A percentile compares a stretch with the other conserved stretches of the same genome.
These are phyloP conservation scores for Teratosphaeria epicoccoides DNA, from an alignment of 2,329 filamentous ascomycete genomes.

Conservation along the genomic window DNA sequence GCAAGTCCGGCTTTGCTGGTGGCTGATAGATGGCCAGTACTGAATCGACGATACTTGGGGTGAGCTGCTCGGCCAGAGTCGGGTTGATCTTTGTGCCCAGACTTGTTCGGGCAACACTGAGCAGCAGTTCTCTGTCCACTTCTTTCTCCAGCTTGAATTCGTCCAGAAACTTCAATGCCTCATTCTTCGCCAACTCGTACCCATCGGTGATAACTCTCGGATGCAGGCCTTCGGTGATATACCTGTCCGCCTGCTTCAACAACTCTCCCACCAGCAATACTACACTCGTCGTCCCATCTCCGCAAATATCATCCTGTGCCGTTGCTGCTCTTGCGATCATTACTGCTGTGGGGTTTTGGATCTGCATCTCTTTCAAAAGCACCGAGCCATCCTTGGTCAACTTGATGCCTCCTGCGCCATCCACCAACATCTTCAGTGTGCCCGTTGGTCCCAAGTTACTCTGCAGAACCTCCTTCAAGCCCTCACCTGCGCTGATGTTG, in stretches of 20 bases:
- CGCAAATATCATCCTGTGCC: conserved; percentile 95
- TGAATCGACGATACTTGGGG: conserved; percentile 89
- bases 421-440: conserved; percentile 84
- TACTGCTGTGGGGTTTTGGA: conserved; percentile 93
- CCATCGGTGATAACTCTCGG: conserved; percentile 94
- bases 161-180: conserved; percentile 90
- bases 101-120: conserved; percentile 87
- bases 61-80: conserved; percentile 79
- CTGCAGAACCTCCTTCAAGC: conserved; percentile 65
- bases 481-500: conserved; percentile 89
- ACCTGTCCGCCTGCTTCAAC: conserved; percentile 91
- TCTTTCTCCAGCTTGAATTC: conserved; percentile 80
- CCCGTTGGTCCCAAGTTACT: conserved; percentile 90
- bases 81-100: conserved; percentile 91
- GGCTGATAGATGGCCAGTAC: conserved; percentile 88
- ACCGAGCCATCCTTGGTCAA: conserved; percentile 98
- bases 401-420: conserved; percentile 70
- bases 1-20: conserved; percentile 84
- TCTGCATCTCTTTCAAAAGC: conserved; percentile 67
- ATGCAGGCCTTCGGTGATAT: conserved; percentile 94
- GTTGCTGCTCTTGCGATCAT: conserved; percentile 77
- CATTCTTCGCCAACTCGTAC: conserved; percentile 91
- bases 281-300: conserved; percentile 94
- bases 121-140: conserved; percentile 84
- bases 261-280: conserved; percentile 93